A percentile compares a stretch with the other conserved stretches of the same genome.
Conservation (phyloP, 352 stramenopile species). For the Pythium graminicola region DNA sequence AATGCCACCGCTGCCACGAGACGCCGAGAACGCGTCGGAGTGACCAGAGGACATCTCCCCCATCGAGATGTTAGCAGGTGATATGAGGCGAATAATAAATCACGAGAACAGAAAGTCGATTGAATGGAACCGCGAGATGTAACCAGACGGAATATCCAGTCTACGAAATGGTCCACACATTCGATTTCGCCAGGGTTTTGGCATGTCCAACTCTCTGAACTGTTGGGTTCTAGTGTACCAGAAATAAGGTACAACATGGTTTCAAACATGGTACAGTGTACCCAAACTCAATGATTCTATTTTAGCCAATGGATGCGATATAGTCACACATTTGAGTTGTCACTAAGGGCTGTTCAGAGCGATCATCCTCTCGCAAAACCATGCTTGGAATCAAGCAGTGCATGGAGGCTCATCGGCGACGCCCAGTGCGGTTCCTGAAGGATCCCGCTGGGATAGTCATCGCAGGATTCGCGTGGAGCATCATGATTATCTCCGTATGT, state of each 20-base stretch:
- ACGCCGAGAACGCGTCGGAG: neutral
- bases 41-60: too few species aligned
- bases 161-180: too few species aligned
- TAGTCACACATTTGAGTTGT: neutral
- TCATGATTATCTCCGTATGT: constrained; percentile 39
- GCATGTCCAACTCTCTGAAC: constrained; percentile 6
- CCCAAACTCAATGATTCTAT: too few species aligned
- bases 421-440: constrained; percentile 45
- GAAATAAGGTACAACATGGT: neutral
- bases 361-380: neutral
- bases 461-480: constrained; percentile 47
- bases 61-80: too few species aligned
- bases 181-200: too few species aligned
- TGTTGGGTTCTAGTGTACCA: constrained; percentile 2
- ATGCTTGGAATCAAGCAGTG: constrained; percentile 12
- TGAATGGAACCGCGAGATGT: too few species aligned
- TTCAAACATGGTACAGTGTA: neutral
- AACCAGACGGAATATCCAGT: too few species aligned
- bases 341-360: too few species aligned
- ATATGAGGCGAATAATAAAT: too few species aligned
- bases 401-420: constrained; percentile 12
- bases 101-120: too few species aligned
- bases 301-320: neutral
- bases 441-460: constrained; percentile 62
- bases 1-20: neutral